Conservation (phyloP, 305 asterid species). For the Rubia tinctorum region DNA sequence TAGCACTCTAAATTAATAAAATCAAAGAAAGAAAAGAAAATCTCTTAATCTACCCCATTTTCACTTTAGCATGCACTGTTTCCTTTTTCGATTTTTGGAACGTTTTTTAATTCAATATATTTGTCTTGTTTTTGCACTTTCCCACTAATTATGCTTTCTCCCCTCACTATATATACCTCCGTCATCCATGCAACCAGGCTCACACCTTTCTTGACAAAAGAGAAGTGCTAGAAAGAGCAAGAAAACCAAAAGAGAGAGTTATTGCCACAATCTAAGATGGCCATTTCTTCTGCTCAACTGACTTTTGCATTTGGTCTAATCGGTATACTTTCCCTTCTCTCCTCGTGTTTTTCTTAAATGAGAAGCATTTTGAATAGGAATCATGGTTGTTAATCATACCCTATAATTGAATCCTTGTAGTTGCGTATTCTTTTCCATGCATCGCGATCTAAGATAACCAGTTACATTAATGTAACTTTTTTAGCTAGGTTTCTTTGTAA, state of each 20-base stretch:
- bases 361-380: no score
- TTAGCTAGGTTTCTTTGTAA: no score
- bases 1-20: neutral
- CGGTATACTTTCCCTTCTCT: constrained; percentile 29
- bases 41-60: neutral
- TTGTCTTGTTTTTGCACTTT: constrained; percentile 5
- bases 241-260: no score
- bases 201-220: constrained; percentile 7
- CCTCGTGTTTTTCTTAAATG: neutral
- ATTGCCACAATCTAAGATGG: constrained; percentile 6
- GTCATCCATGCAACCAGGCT: neutral
- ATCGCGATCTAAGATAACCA: neutral
- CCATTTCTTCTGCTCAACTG: constrained; percentile 26
- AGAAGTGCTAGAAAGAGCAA: neutral
- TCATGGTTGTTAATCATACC: no score
- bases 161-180: constrained; percentile 9
- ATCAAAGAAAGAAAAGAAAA: neutral
- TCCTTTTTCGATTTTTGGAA: neutral
- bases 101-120: neutral
- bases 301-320: constrained; percentile 57
- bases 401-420: neutral
- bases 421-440: neutral
- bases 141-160: neutral
- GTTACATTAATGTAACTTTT: no score
- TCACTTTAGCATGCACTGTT: constrained; percentile 5